A percentile compares a stretch with the other conserved stretches of the same genome.
Evolutionary conservation across 164 flowering plant species (phyloP).

Genomic region (Tinospora cordifolia): DNA sequence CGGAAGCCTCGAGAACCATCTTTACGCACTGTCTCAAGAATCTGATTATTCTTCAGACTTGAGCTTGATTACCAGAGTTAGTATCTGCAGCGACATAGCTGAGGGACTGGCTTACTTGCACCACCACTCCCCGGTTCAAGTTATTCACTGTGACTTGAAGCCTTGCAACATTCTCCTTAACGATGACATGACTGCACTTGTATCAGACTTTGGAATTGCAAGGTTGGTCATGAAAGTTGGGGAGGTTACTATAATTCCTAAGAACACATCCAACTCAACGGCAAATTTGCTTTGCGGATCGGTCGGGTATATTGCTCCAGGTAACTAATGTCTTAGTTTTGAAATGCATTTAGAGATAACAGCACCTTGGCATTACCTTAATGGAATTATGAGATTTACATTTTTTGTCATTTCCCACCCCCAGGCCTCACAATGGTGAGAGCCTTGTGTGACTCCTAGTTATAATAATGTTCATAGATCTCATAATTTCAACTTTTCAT

Average conservation of each 20-base stretch:
- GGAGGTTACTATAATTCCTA: slow-evolving; percentile 6
- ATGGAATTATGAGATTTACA: too few species aligned
- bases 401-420: too few species aligned
- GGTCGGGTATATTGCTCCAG: slow-evolving; percentile 31
- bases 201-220: slow-evolving; percentile 30
- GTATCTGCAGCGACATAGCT: slow-evolving; percentile 26
- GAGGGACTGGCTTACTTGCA: slow-evolving; percentile 33
- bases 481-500: neutral
- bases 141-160: slow-evolving; percentile 33
- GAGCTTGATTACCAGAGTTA: slow-evolving; percentile 18
- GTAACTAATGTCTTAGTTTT: slow-evolving; percentile 11
- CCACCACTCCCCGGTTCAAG: slow-evolving; percentile 31
- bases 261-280: slow-evolving; percentile 12
- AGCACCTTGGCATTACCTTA: too few species aligned
- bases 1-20: slow-evolving; percentile 30
- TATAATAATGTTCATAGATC: neutral
- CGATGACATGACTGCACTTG: slow-evolving; percentile 28
- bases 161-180: slow-evolving; percentile 28
- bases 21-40: slow-evolving; percentile 14
- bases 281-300: slow-evolving; percentile 23
- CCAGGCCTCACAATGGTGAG: too few species aligned
- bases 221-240: slow-evolving; percentile 23
- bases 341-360: neutral
- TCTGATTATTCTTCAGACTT: slow-evolving; percentile 8
- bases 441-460: neutral